Conservation (phyloP, 1,284 basidiomycete species). For the Cryptococcus sp. region DNA sequence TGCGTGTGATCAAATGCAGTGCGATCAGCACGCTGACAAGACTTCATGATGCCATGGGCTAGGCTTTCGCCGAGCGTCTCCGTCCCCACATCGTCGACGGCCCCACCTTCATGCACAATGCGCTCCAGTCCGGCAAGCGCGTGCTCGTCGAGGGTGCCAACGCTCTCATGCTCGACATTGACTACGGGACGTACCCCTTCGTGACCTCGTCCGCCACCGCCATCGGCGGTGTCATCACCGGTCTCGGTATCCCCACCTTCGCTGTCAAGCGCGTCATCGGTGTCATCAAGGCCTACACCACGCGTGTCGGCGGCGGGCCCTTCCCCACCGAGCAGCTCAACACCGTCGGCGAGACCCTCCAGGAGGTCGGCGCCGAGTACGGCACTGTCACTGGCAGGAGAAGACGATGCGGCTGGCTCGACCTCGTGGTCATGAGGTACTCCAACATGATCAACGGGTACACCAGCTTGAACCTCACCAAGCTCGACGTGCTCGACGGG, state of each 20-base stretch:
- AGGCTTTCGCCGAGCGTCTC: constrained; percentile 81
- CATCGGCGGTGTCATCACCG: constrained; percentile 91
- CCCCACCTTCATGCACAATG: constrained; percentile 77
- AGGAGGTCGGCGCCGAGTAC: constrained; percentile 90
- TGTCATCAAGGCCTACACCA: constrained; percentile 97
- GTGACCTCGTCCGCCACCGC: constrained; percentile 92
- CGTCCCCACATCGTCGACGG: constrained; percentile 82
- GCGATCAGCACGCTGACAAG: background rate
- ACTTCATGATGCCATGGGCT: background rate
- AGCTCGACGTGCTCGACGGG: constrained; percentile 86
- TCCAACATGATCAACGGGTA: constrained; percentile 95
- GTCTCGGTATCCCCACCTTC: constrained; percentile 89
- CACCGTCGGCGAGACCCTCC: constrained; percentile 78
- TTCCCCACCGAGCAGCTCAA: constrained; percentile 96
- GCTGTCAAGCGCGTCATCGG: constrained; percentile 80
- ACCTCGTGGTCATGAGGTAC: constrained; percentile 90
- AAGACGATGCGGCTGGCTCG: constrained; percentile 94
- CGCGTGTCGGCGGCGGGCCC: constrained; percentile 92
- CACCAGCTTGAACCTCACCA: constrained; percentile 89
- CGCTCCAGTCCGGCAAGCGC: constrained; percentile 69
- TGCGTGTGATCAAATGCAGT: background rate
- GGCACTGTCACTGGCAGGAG: constrained; percentile 89
- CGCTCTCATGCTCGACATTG: constrained; percentile 95
- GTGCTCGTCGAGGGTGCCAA: constrained; percentile 96
- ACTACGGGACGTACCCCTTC: constrained; percentile 96